Base-by-base conservation (phyloP, 2,329 filamentous ascomycete species). In the Dothistroma septosporum region DNA sequence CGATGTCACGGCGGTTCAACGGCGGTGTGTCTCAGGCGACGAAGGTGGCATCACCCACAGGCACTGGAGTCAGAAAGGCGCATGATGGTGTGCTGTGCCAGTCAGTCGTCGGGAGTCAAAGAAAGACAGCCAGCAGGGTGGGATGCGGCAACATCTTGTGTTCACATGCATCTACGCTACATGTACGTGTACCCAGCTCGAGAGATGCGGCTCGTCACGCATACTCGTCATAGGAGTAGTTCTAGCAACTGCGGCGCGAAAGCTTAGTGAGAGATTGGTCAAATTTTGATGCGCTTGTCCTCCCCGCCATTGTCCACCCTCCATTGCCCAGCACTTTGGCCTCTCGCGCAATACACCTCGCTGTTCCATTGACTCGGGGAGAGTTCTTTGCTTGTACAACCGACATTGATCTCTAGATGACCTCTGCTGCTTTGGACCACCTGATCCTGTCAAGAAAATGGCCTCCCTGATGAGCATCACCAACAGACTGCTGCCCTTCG, bases 401-500 rank as follows among this genome's bases (percentile, higher is more conserved):
- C 5, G 14, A 19, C 5, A 4, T 44, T 4, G 41, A n/a, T 6
- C 41, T 44, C 41, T 44, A 44, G 41, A 44, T 44, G 41, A 44
- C 41, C 41, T 44, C 41, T 44, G 19, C 41, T 19, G 41, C 8
- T 44, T 8, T 5, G n/a, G 4, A 44, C 14, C 41, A n/a, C 4
- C 41, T 44, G 4, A 1, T 44, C 16, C 41, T 19, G 16, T 5
- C 41, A n/a, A 44, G 16, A 63, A 22, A 53, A 73, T 73, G 71
- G 64, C 66, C 1, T 66, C 68, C 6, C 12, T 69, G 0, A 22
- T 70, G 14, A 58, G 60, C 16, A 49, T 66, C 14, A 31, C 81
- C 19, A 81, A 81, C 64, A 66, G 71, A 61, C 72, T 81, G 12
- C 70, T 82, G 2, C 79, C 79, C 0, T 82, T 82, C 67, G 79